Conservation (phyloP, 2,329 filamentous ascomycete genomes). For the Arthrobotrys conoides region DNA sequence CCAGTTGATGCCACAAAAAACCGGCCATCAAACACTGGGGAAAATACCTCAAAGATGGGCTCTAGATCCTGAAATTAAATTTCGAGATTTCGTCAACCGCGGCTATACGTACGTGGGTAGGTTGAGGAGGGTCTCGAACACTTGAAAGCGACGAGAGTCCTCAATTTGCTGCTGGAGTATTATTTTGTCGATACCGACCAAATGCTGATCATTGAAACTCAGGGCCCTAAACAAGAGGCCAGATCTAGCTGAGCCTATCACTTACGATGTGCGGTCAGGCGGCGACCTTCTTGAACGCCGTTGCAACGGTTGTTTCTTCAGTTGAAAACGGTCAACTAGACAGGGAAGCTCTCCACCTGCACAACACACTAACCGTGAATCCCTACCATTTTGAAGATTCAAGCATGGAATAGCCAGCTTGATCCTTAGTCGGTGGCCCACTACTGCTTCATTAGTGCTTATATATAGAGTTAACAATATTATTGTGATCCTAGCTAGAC, state of each 20-base stretch:
- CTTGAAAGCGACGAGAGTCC: background rate
- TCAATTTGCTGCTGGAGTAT: background rate
- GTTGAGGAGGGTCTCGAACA: background rate
- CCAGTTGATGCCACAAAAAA: background rate
- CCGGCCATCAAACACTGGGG: background rate
- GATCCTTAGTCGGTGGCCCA: background rate
- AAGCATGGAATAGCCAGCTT: conserved; percentile 4
- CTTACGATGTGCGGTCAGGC: conserved; percentile 18
- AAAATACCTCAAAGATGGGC: conserved; percentile 3
- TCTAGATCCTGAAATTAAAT: too few species aligned
- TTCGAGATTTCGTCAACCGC: background rate
- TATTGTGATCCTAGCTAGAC: background rate
- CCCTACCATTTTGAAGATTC: background rate
- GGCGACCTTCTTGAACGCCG: background rate
- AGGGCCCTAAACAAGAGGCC: conserved; percentile 9
- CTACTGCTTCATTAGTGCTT: background rate
- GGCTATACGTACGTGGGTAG: background rate
- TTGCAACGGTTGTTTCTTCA: background rate
- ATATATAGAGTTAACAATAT: background rate
- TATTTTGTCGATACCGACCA: too few species aligned
- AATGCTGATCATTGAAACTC: background rate
- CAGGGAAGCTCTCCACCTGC: conserved; percentile 13
- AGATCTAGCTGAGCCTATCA: conserved; percentile 14
- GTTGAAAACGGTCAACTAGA: background rate
- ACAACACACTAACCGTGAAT: conserved; percentile 12